A percentile compares a stretch with the other conserved stretches of the same genome.
phyloP scores from a whole-genome alignment of 306 rosid genomes.

The Rosa lucieae region DNA sequence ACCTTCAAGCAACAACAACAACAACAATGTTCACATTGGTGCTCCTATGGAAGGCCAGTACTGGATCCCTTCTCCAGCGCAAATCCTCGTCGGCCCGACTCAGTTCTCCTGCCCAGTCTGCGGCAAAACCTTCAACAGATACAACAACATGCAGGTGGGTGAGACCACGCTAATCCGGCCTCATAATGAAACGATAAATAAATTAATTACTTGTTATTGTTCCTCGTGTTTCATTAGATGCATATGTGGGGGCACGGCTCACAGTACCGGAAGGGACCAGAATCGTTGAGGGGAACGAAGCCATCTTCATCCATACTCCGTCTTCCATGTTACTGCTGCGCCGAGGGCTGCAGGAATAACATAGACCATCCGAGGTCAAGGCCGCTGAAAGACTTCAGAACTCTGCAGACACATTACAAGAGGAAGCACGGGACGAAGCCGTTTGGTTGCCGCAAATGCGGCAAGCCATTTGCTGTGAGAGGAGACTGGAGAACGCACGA shows the following conservation, averaged over 20 bases:
- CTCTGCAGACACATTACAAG: slow-evolving; percentile 94
- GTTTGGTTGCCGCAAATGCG: slow-evolving; percentile 78
- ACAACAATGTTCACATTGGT: slow-evolving; percentile 10
- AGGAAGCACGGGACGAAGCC: slow-evolving; percentile 93
- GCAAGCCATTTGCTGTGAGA: slow-evolving; percentile 77
- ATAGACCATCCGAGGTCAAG: slow-evolving; percentile 80
- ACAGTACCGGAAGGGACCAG: slow-evolving; percentile 88
- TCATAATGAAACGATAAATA: background rate
- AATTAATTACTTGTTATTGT: background rate
- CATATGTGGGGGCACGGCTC: slow-evolving; percentile 99
- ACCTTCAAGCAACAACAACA: slow-evolving; percentile 23
- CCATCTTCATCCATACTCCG: slow-evolving; percentile 73
- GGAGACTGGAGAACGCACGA: slow-evolving; percentile 98
- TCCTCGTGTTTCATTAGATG: slow-evolving; percentile 47
- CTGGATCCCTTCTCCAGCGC: slow-evolving; percentile 94
- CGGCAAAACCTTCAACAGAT: slow-evolving; percentile 88
- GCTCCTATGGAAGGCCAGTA: slow-evolving; percentile 52
- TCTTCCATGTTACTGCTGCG: slow-evolving; percentile 92
- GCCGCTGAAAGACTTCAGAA: slow-evolving; percentile 85
- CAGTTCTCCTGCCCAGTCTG: slow-evolving; percentile 97
- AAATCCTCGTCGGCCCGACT: slow-evolving; percentile 91
- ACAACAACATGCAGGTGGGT: slow-evolving; percentile 99
- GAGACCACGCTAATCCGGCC: background rate
- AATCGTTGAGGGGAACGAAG: slow-evolving; percentile 74
- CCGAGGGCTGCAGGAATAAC: slow-evolving; percentile 90